Evolutionary conservation across 805 yeast genomes (phyloP).

Genomic region (Isabelozyma heimii): DNA sequence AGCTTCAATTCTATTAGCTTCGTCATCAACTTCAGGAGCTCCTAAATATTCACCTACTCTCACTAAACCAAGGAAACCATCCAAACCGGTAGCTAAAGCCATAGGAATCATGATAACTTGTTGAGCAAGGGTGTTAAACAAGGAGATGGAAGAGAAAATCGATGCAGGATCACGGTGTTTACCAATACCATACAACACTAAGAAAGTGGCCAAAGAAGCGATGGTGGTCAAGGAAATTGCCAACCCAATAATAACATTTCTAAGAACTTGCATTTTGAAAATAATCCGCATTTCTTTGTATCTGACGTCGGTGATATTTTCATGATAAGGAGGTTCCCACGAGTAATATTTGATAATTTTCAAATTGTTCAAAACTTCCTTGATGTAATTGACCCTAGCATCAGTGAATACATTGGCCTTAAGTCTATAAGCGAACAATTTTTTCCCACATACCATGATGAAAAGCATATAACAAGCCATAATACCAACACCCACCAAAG

Average conservation of each 20-base stretch:
- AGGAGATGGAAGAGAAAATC: constrained; percentile 67
- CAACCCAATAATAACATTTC: constrained; percentile 61
- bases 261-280: constrained; percentile 59
- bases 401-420: constrained; percentile 69
- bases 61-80: constrained; percentile 59
- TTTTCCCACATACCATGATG: constrained; percentile 44
- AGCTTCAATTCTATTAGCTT: constrained; percentile 25
- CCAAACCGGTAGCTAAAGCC: constrained; percentile 65
- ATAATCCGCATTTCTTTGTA: constrained; percentile 59
- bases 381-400: constrained; percentile 67
- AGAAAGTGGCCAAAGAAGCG: constrained; percentile 60
- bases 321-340: constrained; percentile 82
- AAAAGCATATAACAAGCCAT: constrained; percentile 54
- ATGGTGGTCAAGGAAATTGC: constrained; percentile 67
- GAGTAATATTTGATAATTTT: constrained; percentile 84
- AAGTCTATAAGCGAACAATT: constrained; percentile 53
- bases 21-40: constrained; percentile 39
- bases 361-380: constrained; percentile 76
- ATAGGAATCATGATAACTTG: constrained; percentile 70
- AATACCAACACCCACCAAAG: constrained; percentile 43
- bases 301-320: constrained; percentile 55
- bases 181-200: constrained; percentile 34
- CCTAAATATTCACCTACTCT: constrained; percentile 56
- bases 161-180: constrained; percentile 51
- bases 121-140: constrained; percentile 59